Percentiles rank a stretch among this genome's conserved stretches.
Conservation (phyloP, 345 rosid species). For the Gossypioides kirkii region DNA sequence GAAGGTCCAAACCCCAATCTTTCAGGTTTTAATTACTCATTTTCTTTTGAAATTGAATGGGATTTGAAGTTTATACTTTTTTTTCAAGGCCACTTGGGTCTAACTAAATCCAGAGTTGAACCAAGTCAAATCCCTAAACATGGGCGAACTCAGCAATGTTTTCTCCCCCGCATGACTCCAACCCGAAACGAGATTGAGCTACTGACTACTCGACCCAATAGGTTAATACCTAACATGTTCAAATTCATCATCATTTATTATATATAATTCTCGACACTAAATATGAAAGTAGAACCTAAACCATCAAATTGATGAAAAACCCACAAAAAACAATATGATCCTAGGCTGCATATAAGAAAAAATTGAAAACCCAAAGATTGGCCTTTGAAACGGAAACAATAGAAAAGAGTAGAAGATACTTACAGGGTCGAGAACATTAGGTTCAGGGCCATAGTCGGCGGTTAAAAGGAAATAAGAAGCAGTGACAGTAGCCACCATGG, state of each 20-base stretch:
- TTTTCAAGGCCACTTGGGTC: no score
- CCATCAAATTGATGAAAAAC: slow-evolving; percentile 1
- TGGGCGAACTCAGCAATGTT: no score
- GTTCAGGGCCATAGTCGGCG: slow-evolving; percentile 88
- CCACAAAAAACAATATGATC: neutral
- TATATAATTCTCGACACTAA: neutral
- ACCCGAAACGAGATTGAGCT: no score
- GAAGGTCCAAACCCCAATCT: slow-evolving; percentile 7
- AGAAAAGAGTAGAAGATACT: slow-evolving; percentile 16
- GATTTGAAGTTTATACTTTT: neutral
- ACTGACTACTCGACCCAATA: no score
- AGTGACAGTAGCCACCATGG: slow-evolving; percentile 73
- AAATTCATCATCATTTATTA: neutral
- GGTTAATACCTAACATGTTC: neutral
- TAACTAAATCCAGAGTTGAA: no score
- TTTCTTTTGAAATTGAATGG: neutral
- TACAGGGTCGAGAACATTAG: slow-evolving; percentile 81
- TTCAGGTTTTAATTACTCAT: neutral
- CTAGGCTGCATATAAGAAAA: neutral
- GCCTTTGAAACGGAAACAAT: neutral
- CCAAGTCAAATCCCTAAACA: no score
- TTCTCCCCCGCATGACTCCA: no score
- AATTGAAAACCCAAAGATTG: neutral
- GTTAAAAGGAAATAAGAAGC: slow-evolving; percentile 82
- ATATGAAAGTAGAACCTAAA: neutral